Evolutionary conservation across 352 stramenopile species (phyloP).

Genomic region (Pythium dissotocum): DNA sequence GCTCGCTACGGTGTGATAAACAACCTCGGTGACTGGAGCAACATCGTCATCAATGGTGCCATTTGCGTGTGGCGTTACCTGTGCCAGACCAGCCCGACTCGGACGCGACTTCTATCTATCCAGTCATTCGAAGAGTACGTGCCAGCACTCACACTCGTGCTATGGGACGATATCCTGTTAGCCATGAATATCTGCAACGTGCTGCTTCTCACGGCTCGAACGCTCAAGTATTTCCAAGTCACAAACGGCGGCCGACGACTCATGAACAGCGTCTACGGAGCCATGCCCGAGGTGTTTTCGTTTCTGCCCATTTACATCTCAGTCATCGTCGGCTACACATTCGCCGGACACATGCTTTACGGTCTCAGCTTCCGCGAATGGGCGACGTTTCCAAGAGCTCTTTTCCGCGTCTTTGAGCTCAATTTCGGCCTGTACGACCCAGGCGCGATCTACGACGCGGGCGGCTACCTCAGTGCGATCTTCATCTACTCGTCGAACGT

Average conservation of each 20-base stretch:
- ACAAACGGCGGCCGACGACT: slow-evolving; percentile 59
- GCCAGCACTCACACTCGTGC: slow-evolving; percentile 41
- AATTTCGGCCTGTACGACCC: slow-evolving; percentile 75
- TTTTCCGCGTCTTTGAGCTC: slow-evolving; percentile 75
- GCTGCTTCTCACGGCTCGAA: slow-evolving; percentile 54
- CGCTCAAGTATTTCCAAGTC: slow-evolving; percentile 76
- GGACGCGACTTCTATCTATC: slow-evolving; percentile 44
- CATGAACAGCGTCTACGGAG: slow-evolving; percentile 69
- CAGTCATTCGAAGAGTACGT: slow-evolving; percentile 64
- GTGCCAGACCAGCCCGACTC: slow-evolving; percentile 41
- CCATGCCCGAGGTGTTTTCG: slow-evolving; percentile 71
- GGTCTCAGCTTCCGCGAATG: slow-evolving; percentile 63
- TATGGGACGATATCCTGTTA: slow-evolving; percentile 64
- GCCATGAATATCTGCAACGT: slow-evolving; percentile 71
- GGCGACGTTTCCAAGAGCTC: slow-evolving; percentile 54
- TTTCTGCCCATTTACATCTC: slow-evolving; percentile 71
- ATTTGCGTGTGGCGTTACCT: slow-evolving; percentile 66
- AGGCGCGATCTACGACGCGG: slow-evolving; percentile 63
- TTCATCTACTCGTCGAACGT: slow-evolving; percentile 73
- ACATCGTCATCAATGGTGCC: slow-evolving; percentile 53
- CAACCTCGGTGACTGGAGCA: slow-evolving; percentile 67
- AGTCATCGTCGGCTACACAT: slow-evolving; percentile 69
- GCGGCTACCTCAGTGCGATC: slow-evolving; percentile 59
- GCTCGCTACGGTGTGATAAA: slow-evolving; percentile 64
- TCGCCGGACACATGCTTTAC: slow-evolving; percentile 70